Percentiles rank a stretch among this genome's conserved stretches.
phyloP scores from a whole-genome alignment of 2,329 filamentous ascomycete species.

The Ophiosphaerella narmari region DNA sequence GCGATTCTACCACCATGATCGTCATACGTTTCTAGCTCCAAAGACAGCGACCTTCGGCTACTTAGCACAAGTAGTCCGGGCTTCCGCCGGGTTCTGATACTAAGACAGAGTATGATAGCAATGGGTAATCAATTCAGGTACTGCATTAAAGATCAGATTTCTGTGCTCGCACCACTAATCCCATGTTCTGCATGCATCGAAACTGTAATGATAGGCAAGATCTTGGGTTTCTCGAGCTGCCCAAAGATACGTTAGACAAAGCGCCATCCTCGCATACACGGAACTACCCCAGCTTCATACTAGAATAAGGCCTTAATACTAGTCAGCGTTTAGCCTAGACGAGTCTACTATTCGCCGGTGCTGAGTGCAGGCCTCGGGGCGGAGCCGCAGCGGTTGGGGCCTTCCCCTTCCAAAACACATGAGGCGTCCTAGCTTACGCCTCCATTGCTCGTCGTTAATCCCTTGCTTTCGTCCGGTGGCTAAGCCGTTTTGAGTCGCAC shows the following conservation, averaged over 20 bases:
- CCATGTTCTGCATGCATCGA: neutral
- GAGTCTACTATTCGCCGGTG: constrained; percentile 19
- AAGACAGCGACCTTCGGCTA: constrained; percentile 9
- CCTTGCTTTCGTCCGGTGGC: constrained; percentile 29
- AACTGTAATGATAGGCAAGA: neutral
- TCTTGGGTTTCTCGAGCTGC: neutral
- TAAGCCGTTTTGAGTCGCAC: constrained; percentile 16
- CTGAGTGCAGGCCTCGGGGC: constrained; percentile 17
- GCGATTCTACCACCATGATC: constrained; percentile 2
- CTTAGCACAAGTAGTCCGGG: neutral
- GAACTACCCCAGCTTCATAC: constrained; percentile 14
- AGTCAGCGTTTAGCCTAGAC: constrained; percentile 11
- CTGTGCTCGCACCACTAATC: neutral
- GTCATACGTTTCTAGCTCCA: constrained; percentile 3
- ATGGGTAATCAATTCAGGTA: no score
- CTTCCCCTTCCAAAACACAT: constrained; percentile 9
- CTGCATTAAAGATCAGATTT: no score
- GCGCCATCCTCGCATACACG: constrained; percentile 17
- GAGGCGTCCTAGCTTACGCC: constrained; percentile 17
- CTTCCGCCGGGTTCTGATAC: no score
- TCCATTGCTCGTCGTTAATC: constrained; percentile 20
- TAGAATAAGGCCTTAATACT: constrained; percentile 7
- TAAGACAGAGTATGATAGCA: no score
- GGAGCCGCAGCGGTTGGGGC: constrained; percentile 32
- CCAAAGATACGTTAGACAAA: constrained; percentile 2